A percentile compares a stretch with the other conserved stretches of the same genome.
These are phyloP conservation scores for Solanum chmielewskii DNA, from an alignment of 257 asterid species.

Conservation along the genomic window DNA sequence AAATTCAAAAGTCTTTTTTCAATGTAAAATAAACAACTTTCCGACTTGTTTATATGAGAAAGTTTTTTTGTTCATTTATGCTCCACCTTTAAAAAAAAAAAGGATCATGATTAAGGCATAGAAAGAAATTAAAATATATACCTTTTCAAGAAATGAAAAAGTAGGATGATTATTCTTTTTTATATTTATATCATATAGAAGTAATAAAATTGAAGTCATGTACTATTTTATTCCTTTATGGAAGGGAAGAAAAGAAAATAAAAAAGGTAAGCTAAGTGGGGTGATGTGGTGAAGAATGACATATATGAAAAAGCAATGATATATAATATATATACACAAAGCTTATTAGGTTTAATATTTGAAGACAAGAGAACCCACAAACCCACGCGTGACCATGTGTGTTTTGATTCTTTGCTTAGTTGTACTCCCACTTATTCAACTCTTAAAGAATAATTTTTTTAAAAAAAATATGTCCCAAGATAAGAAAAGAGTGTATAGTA, in stretches of 20 bases:
- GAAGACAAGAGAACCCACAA: conserved; percentile 28
- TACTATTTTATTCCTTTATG: background rate
- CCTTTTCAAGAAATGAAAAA: background rate
- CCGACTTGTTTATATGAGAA: background rate
- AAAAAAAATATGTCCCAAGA: background rate
- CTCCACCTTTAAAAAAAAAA: background rate
- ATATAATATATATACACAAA: background rate
- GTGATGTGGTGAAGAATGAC: conserved; percentile 16
- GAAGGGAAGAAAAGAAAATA: background rate
- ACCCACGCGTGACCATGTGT: conserved; percentile 25
- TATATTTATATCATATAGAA: background rate
- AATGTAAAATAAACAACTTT: background rate
- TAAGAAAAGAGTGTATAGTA: background rate
- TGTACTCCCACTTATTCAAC: conserved; percentile 15
- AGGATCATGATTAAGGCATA: background rate
- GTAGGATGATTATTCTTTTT: background rate
- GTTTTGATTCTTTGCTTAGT: conserved; percentile 6
- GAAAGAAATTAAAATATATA: background rate
- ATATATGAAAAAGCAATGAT: background rate
- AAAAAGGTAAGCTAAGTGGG: conserved; percentile 2
- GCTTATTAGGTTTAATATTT: conserved; percentile 1
- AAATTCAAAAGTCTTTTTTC: background rate
- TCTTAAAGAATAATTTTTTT: background rate
- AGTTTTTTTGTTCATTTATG: background rate
- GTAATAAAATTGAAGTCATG: background rate